These are phyloP conservation scores for Crithidia brevicula DNA, from an alignment of 208 protist species.

Conservation along the genomic window DNA sequence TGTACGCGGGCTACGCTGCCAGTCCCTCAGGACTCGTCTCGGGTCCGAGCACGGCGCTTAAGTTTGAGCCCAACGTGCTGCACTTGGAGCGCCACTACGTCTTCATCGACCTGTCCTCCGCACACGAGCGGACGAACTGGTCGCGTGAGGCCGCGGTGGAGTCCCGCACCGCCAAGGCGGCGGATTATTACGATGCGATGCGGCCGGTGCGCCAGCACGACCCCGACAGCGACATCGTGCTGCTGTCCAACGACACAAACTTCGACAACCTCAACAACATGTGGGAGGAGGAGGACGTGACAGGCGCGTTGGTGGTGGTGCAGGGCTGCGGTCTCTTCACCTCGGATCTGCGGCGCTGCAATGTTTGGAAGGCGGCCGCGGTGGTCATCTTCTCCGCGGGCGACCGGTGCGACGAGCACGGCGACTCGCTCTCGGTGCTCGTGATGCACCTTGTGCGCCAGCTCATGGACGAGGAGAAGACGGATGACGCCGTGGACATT, in stretches of 20 bases:
- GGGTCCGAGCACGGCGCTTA: constrained; percentile 7
- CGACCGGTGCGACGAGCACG: constrained; percentile 44
- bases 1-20: not conserved
- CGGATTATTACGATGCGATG: constrained; percentile 46
- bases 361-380: constrained; percentile 30
- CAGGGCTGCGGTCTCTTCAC: constrained; percentile 48
- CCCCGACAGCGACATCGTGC: constrained; percentile 37
- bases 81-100: constrained; percentile 41
- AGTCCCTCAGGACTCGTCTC: not conserved
- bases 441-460: constrained; percentile 31
- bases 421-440: constrained; percentile 42
- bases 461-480: constrained; percentile 29
- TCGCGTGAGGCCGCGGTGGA: constrained; percentile 35
- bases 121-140: constrained; percentile 36
- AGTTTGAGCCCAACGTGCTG: constrained; percentile 20
- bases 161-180: constrained; percentile 37
- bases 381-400: constrained; percentile 47
- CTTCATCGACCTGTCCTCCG: constrained; percentile 49
- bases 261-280: constrained; percentile 38
- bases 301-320: constrained; percentile 29
- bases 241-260: constrained; percentile 39
- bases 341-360: constrained; percentile 41
- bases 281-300: constrained; percentile 43
- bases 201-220: constrained; percentile 41
- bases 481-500: constrained; percentile 18